phyloP scores from a whole-genome alignment of 495 filamentous ascomycete genomes.

The Penicillium coprophilum region DNA sequence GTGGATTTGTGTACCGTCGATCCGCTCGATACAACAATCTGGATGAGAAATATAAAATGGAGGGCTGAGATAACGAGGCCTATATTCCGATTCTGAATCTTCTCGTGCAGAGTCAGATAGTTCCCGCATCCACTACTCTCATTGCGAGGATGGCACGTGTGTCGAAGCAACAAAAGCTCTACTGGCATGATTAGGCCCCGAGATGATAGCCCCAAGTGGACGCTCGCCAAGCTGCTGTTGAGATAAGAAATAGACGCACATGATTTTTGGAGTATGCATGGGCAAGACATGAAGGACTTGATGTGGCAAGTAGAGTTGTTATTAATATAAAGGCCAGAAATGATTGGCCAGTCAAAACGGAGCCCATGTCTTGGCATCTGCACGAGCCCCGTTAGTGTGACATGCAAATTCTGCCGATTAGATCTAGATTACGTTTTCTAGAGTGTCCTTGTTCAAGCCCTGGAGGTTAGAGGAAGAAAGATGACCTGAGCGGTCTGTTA shows the following conservation, averaged over 20 bases:
- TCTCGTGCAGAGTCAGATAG: not conserved
- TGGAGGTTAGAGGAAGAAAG: too few relatives aligned
- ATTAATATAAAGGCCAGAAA: not conserved
- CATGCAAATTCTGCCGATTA: not conserved
- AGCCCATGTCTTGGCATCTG: not conserved
- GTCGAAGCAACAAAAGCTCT: not conserved
- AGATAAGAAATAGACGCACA: too few relatives aligned
- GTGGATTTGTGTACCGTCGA: constrained; percentile 23
- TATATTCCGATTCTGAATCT: too few relatives aligned
- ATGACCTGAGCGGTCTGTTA: too few relatives aligned
- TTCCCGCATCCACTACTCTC: not conserved
- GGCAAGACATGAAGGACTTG: too few relatives aligned
- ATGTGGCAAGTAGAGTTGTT: not conserved
- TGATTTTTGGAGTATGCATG: too few relatives aligned
- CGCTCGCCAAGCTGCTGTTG: too few relatives aligned
- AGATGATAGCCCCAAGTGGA: not conserved
- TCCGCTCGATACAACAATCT: constrained; percentile 18
- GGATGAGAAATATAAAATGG: not conserved
- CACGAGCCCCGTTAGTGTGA: not conserved
- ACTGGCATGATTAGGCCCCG: not conserved
- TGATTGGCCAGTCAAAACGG: not conserved
- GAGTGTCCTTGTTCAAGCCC: too few relatives aligned
- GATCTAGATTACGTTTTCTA: not conserved
- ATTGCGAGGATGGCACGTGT: not conserved
- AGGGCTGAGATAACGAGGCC: too few relatives aligned